phyloP scores from a whole-genome alignment of 768 basidiomycete genomes.

The Dentipellis fragilis region DNA sequence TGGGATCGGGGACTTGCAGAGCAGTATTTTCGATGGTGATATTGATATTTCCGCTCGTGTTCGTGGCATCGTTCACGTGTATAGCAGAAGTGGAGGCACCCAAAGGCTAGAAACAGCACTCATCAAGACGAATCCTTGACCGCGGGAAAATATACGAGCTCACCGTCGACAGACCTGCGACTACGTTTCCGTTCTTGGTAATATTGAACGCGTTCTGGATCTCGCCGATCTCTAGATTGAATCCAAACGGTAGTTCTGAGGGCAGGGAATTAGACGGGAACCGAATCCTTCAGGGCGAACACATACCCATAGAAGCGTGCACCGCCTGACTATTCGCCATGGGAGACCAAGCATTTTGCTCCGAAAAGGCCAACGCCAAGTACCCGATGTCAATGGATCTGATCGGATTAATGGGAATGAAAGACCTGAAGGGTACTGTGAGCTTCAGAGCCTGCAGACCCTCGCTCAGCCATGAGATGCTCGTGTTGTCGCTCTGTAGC shows the following conservation, averaged over 20 bases:
- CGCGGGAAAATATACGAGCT: neutral
- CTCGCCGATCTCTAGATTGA: slow-evolving; percentile 43
- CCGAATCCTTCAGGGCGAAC: slow-evolving; percentile 9
- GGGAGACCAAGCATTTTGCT: slow-evolving; percentile 46
- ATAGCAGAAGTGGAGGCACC: slow-evolving; percentile 58
- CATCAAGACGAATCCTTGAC: too few relatives aligned
- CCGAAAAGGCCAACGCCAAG: slow-evolving; percentile 46
- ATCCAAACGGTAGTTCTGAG: slow-evolving; percentile 64
- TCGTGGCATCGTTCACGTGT: slow-evolving; percentile 35
- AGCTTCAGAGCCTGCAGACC: slow-evolving; percentile 50
- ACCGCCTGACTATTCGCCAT: slow-evolving; percentile 48
- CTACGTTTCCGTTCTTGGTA: slow-evolving; percentile 36
- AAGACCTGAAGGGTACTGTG: slow-evolving; percentile 49
- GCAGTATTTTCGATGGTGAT: slow-evolving; percentile 49
- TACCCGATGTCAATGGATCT: slow-evolving; percentile 52
- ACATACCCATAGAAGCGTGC: slow-evolving; percentile 42
- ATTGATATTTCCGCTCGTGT: slow-evolving; percentile 55
- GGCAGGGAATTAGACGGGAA: neutral
- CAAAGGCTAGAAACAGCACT: slow-evolving; percentile 31
- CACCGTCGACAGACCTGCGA: slow-evolving; percentile 55
- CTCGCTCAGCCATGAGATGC: slow-evolving; percentile 56
- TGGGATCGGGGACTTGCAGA: slow-evolving; percentile 35
- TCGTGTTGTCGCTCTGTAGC: slow-evolving; percentile 41
- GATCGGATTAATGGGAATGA: slow-evolving; percentile 50
- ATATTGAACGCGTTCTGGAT: slow-evolving; percentile 63